Base-by-base conservation (phyloP, 306 rosid species). In the Vigna mungo region DNA sequence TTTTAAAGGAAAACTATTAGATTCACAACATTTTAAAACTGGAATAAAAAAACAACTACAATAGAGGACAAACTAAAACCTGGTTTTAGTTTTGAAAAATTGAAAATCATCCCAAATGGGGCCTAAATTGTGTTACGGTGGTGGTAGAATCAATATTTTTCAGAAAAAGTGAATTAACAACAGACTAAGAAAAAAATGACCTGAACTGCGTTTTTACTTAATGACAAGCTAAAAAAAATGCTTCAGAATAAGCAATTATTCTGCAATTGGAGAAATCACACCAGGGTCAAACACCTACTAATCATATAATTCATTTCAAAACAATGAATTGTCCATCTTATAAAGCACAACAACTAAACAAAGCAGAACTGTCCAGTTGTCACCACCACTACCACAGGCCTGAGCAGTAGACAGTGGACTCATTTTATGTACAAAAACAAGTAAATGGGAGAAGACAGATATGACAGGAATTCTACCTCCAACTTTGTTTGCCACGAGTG, bases 401-500 rank as follows among this genome's bases (percentile, higher is more conserved):
- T 67, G 27, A 23, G 56, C 30, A 54, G 63, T 47, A 71, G 49
- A 47, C 13, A 41, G 15, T 64, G 47, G 61, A 55, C 34, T 58
- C 17, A 65, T 46, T 54, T 65, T 16, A 62, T 43, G 75, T 11
- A 52, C 37, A 74, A 27, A 25, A 44, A 32, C 72, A 72, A 21
- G 37, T 61, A 66, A 21, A 67, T 59, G 73, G 53, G 36, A 67
- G 32, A 81, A 76, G 67, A 76, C 9, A 58, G 13, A 72, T 8
- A 30, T 52, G 49, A 60, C 18, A 34, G 36, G 37, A 72, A 52
- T 37, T 77, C 72, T 92, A 90, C 97, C 98, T 81, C 86, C 97
- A 53, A 72, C 66, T 23, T 82, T 82, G 67, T 81, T 79, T 37
- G 89, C 90, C 77, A 85, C 87, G 78, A 95, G 97, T 61, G 97